Evolutionary conservation across 2,329 filamentous ascomycete species (phyloP).

Genomic region (Microdochium bolleyi): DNA sequence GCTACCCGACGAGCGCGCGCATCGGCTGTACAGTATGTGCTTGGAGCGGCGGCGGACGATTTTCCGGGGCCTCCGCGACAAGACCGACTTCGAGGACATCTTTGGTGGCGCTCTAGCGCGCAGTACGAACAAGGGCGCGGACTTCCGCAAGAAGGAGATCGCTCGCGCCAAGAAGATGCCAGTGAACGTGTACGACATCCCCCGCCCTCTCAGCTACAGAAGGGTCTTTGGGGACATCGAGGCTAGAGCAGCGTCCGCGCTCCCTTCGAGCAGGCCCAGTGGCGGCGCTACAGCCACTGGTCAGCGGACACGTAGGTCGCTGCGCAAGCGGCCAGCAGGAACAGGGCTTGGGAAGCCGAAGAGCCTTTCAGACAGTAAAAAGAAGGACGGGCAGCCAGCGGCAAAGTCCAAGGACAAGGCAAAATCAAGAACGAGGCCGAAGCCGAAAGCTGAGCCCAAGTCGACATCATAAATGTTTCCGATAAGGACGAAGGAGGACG

Average conservation of each 20-base stretch:
- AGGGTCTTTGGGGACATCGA: constrained; percentile 22
- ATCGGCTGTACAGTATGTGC: constrained; percentile 45
- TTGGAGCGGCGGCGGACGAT: constrained; percentile 46
- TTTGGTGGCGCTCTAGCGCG: constrained; percentile 31
- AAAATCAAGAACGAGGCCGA: no score
- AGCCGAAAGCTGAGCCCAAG: no score
- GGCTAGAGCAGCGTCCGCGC: neutral
- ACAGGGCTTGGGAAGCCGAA: no score
- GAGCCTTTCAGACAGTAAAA: no score
- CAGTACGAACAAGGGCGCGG: constrained; percentile 44
- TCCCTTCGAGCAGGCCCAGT: neutral
- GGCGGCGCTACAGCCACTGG: neutral
- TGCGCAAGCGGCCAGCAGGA: no score
- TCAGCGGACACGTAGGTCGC: neutral
- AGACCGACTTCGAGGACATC: constrained; percentile 25
- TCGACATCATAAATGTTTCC: no score
- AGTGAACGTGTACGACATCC: constrained; percentile 37
- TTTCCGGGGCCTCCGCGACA: constrained; percentile 33
- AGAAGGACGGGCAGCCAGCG: no score
- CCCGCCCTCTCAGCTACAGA: constrained; percentile 21
- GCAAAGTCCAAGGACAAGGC: no score
- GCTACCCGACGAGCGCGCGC: constrained; percentile 36
- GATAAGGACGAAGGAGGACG: no score
- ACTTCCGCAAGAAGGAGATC: constrained; percentile 48
- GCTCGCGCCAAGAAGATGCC: constrained; percentile 37